phyloP scores from a whole-genome alignment of 2,329 filamentous ascomycete genomes.

The Gaeumannomyces tritici region DNA sequence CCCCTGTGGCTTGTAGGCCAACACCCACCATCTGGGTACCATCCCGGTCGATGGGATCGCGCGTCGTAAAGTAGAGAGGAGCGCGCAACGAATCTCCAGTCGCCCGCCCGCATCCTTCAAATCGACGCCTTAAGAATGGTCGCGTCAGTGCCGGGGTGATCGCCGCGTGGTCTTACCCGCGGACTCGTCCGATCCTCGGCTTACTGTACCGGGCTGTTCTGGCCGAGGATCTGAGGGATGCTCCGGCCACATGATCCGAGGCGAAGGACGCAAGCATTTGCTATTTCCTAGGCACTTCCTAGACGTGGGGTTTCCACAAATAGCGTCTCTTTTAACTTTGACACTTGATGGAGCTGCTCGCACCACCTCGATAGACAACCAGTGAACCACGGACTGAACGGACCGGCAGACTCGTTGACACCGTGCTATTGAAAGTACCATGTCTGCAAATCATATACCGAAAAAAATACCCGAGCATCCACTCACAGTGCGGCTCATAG shows the following conservation, averaged over 20 bases:
- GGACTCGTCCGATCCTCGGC: background rate
- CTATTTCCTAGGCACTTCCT: no score
- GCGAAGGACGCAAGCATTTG: background rate
- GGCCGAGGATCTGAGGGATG: background rate
- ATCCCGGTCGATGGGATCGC: background rate
- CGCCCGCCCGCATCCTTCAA: background rate
- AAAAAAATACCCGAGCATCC: no score
- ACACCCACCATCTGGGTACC: background rate
- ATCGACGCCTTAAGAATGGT: background rate
- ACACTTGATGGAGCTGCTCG: no score
- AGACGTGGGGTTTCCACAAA: no score
- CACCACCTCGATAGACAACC: no score
- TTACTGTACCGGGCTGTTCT: background rate
- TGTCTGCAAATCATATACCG: background rate
- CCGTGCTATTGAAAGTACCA: background rate
- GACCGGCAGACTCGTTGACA: background rate
- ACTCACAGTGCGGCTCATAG: conserved; percentile 19
- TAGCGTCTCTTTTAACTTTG: no score
- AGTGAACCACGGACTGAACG: no score
- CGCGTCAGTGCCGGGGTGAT: background rate
- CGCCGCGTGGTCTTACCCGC: background rate
- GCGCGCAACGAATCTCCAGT: background rate
- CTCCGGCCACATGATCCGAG: background rate
- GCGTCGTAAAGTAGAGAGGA: background rate
- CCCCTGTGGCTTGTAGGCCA: background rate